These are phyloP conservation scores for Ilex aquifolium DNA, from an alignment of 257 asterid genomes.

Conservation along the genomic window DNA sequence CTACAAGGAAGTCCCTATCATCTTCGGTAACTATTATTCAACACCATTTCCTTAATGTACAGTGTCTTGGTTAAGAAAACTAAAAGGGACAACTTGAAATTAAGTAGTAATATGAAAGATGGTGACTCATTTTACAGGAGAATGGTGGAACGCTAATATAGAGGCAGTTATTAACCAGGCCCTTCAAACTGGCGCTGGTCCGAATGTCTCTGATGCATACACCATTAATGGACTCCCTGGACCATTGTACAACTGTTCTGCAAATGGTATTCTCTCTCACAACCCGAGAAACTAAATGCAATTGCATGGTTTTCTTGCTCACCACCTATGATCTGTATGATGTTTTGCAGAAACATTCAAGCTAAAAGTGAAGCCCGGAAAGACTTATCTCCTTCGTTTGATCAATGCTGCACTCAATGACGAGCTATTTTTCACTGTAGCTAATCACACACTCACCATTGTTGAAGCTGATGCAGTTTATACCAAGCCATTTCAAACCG, in stretches of 20 bases:
- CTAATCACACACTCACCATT: constrained; percentile 46
- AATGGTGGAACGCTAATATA: constrained; percentile 58
- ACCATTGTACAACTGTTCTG: constrained; percentile 53
- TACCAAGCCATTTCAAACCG: constrained; percentile 53
- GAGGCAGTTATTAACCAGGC: constrained; percentile 51
- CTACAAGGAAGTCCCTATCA: constrained; percentile 43
- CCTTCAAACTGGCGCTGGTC: constrained; percentile 54
- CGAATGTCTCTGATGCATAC: constrained; percentile 61
- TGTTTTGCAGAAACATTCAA: constrained; percentile 43
- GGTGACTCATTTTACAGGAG: constrained; percentile 28
- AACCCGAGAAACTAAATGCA: too few species aligned
- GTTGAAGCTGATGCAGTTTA: constrained; percentile 61
- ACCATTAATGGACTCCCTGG: constrained; percentile 66
- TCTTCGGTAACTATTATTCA: constrained; percentile 36
- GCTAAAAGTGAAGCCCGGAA: constrained; percentile 54
- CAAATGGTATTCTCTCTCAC: constrained; percentile 24
- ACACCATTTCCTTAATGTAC: too few species aligned
- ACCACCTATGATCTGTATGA: background rate
- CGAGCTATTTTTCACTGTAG: constrained; percentile 53
- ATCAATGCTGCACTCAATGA: constrained; percentile 84
- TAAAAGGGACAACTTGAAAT: too few species aligned
- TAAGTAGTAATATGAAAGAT: too few species aligned
- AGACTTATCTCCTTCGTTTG: constrained; percentile 56
- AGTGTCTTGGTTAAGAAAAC: too few species aligned
- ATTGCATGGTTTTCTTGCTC: too few species aligned